Conservation (phyloP, 2,329 filamentous ascomycete species). For the Neofusicoccum sp. region DNA sequence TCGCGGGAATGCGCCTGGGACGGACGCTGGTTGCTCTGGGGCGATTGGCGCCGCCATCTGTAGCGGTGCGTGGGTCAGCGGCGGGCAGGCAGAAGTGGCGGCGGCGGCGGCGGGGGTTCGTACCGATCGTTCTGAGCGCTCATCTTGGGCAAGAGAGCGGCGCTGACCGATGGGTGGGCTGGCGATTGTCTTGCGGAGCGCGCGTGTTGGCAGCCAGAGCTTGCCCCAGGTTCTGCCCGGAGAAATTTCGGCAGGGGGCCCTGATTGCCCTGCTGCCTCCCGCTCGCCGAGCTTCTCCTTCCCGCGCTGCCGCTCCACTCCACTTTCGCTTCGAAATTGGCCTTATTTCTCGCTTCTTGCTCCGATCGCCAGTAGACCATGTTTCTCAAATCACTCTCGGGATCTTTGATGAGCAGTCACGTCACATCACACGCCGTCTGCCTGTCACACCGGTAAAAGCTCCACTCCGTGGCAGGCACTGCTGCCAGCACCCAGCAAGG, state of each 20-base stretch:
- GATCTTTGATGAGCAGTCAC: too few relatives aligned
- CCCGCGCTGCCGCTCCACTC: too few relatives aligned
- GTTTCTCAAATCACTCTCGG: too few relatives aligned
- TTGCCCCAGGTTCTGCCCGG: background rate
- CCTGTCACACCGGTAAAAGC: too few relatives aligned
- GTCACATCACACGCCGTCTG: too few relatives aligned
- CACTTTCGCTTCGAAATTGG: too few relatives aligned
- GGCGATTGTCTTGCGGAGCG: slow-evolving; percentile 11
- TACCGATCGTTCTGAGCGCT: slow-evolving; percentile 16
- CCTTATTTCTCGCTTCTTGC: too few relatives aligned
- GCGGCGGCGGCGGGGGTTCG: background rate
- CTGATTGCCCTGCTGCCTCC: background rate
- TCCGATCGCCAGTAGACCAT: too few relatives aligned
- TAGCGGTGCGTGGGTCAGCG: background rate
- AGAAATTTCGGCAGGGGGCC: background rate
- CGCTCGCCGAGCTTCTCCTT: too few relatives aligned
- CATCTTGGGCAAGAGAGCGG: slow-evolving; percentile 15
- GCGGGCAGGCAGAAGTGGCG: background rate
- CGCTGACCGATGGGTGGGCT: slow-evolving; percentile 17
- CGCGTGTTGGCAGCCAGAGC: background rate
- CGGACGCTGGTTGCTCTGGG: slow-evolving; percentile 22
- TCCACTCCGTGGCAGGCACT: too few relatives aligned
- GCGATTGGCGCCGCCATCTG: slow-evolving; percentile 19
- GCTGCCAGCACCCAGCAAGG: too few relatives aligned
- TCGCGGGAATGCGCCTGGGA: slow-evolving; percentile 22